Conservation (phyloP, 2,329 filamentous ascomycete genomes). For the Rhinocladiella similis region DNA sequence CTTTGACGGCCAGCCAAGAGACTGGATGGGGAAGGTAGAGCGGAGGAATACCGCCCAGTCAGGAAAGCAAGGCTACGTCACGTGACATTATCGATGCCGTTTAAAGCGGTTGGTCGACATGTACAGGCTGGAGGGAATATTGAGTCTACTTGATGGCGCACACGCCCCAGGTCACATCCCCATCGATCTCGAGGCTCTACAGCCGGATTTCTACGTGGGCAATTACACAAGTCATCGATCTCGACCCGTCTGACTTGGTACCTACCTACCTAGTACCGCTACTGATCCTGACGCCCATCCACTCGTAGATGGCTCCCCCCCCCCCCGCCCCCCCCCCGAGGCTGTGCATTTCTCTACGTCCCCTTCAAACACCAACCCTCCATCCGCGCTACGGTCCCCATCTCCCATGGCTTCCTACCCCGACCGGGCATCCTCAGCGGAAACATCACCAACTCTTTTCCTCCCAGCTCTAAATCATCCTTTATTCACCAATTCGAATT, state of each 20-base stretch:
- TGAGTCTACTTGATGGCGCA: conserved; percentile 80
- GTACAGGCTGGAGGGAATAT: no score
- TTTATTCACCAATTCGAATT: conserved; percentile 74
- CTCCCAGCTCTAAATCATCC: conserved; percentile 46
- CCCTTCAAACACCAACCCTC: conserved; percentile 72
- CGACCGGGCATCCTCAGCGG: neutral
- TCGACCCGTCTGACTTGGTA: no score
- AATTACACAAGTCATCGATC: conserved; percentile 89
- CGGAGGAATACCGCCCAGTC: no score
- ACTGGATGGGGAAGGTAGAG: no score
- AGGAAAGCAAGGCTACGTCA: no score
- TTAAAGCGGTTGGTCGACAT: no score
- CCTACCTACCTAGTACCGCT: no score
- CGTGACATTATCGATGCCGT: no score
- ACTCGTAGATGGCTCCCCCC: conserved; percentile 70
- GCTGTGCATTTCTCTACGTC: conserved; percentile 79
- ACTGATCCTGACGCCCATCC: conserved; percentile 13
- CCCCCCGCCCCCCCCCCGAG: conserved; percentile 72
- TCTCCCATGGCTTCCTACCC: conserved; percentile 74
- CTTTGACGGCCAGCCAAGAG: no score
- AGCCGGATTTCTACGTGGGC: conserved; percentile 82
- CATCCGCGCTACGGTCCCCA: conserved; percentile 73
- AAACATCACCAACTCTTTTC: conserved; percentile 17
- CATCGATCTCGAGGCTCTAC: conserved; percentile 64
- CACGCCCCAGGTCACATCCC: conserved; percentile 80